Evolutionary conservation across 208 protist genomes (phyloP).

Genomic region (Trypanosoma conorhini): DNA sequence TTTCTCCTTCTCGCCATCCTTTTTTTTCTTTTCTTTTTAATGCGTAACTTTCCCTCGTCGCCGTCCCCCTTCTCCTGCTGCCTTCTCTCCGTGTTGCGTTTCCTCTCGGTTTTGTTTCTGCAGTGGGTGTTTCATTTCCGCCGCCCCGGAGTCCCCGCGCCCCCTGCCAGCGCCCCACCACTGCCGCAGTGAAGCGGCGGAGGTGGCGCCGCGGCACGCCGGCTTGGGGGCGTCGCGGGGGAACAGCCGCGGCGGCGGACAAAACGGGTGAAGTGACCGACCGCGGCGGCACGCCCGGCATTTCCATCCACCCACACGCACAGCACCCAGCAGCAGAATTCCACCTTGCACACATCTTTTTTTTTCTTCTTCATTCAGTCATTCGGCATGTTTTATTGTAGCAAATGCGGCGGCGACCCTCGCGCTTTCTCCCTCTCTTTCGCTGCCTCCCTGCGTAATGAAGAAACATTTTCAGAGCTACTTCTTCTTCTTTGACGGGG

Average conservation of each 20-base stretch:
- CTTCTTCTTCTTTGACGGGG: constrained; percentile 47
- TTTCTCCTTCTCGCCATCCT: not conserved
- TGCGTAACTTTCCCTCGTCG: not conserved
- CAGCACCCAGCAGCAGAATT: not conserved
- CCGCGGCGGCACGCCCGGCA: not conserved
- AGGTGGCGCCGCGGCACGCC: not conserved
- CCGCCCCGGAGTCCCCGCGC: not conserved
- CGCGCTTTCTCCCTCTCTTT: not conserved
- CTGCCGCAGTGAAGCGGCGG: not conserved
- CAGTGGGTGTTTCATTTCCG: not conserved
- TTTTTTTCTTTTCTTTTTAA: not conserved
- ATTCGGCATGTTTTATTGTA: not conserved
- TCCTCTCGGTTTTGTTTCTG: not conserved
- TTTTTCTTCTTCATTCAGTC: not conserved
- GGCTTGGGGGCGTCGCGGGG: not conserved
- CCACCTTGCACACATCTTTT: not conserved
- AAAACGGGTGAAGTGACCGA: not conserved
- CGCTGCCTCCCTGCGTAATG: not conserved
- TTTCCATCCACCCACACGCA: not conserved
- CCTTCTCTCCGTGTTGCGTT: not conserved
- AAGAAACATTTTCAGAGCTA: constrained; percentile 4
- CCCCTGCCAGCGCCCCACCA: not conserved
- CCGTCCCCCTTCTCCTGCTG: not conserved
- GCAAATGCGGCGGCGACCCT: not conserved
- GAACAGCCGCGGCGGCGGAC: not conserved